phyloP scores from a whole-genome alignment of 2,329 filamentous ascomycete species.

The Reticulascus tulasneorum region DNA sequence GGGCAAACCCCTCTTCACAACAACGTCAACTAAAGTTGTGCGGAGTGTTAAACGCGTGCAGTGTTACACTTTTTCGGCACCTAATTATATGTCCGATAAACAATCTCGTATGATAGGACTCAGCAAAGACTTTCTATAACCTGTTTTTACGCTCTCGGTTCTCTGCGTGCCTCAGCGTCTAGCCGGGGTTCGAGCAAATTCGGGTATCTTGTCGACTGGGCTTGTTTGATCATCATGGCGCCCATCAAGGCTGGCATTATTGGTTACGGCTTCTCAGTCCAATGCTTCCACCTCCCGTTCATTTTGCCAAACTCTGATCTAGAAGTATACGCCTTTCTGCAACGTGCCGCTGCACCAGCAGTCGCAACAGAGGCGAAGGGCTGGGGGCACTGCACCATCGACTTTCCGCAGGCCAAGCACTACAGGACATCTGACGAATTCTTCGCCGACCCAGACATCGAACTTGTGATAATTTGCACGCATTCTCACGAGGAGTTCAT shows the following conservation, averaged over 20 bases:
- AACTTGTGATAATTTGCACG: conserved; percentile 60
- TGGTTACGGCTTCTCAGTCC: conserved; percentile 45
- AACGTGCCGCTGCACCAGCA: conserved; percentile 35
- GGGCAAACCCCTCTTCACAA: too few species aligned
- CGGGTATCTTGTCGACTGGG: too few species aligned
- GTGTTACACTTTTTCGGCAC: too few species aligned
- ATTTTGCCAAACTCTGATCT: conserved; percentile 42
- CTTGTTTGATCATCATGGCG: too few species aligned
- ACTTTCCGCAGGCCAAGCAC: conserved; percentile 46
- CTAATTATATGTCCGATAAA: too few species aligned
- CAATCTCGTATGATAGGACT: too few species aligned
- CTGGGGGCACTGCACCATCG: conserved; percentile 43
- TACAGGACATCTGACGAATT: conserved; percentile 57
- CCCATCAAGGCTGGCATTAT: conserved; percentile 44
- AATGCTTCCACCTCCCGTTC: conserved; percentile 47
- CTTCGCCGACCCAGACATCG: conserved; percentile 52
- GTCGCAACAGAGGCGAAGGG: conserved; percentile 20
- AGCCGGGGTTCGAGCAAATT: too few species aligned
- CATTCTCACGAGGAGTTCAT: conserved; percentile 50
- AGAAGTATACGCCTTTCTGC: conserved; percentile 42
- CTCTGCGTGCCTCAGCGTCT: too few species aligned
- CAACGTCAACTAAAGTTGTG: too few species aligned
- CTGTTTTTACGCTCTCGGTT: too few species aligned
- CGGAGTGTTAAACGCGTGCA: too few species aligned
- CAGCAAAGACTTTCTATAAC: too few species aligned